Conservation (phyloP, 2,329 filamentous ascomycete species). For the Fusarium pseudonygamai region DNA sequence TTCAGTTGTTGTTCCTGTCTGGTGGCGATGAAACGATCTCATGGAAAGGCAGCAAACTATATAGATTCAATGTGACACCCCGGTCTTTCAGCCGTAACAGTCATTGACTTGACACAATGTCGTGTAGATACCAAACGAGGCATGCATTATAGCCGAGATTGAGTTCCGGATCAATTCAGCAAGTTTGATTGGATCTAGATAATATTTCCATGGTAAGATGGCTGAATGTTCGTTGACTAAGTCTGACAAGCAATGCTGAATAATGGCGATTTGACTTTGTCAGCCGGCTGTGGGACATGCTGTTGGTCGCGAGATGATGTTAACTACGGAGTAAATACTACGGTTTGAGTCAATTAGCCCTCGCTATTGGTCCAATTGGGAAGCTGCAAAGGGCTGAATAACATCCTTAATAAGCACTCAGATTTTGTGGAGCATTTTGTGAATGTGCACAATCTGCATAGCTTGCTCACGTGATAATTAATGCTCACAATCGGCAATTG, state of each 20-base stretch:
- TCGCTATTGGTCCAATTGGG: neutral
- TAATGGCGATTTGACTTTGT: neutral
- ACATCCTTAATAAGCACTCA: neutral
- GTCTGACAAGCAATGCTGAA: neutral
- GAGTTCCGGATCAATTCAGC: neutral
- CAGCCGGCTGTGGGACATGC: neutral
- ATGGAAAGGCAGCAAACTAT: neutral
- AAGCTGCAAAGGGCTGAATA: neutral
- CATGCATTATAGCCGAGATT: neutral
- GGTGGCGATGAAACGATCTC: no score
- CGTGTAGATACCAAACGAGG: neutral
- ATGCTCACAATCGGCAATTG: accelerated
- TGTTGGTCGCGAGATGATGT: neutral
- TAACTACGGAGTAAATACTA: neutral
- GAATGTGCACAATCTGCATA: neutral
- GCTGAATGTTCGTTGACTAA: neutral
- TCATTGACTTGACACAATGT: neutral
- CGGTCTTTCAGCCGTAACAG: neutral
- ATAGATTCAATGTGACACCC: neutral
- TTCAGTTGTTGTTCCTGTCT: neutral
- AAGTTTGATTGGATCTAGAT: neutral
- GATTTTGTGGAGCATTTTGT: neutral
- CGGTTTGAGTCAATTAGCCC: neutral
- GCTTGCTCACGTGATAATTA: accelerated
- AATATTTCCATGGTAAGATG: no score